Evolutionary conservation across 2,329 filamentous ascomycete species (phyloP), one percentile per base, ranked within the genome.

Genomic region (Paraconiothyrium sp.): DNA sequence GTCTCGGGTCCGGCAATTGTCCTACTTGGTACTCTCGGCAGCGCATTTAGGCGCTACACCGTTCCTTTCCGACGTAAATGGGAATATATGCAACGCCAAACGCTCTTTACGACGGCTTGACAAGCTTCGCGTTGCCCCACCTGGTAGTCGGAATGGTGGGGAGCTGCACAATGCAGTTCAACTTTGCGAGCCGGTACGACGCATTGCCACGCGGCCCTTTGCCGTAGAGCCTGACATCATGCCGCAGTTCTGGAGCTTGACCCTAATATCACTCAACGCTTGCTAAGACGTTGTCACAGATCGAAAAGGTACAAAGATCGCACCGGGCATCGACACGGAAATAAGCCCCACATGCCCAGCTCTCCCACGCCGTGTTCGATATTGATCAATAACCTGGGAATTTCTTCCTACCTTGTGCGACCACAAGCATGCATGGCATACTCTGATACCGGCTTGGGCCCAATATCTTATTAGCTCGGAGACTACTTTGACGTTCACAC

Each of bases 351-450:
- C 66, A 58, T 43, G 54, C 51, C 35, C 47, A 37, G 39, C 32
- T 16, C 16, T 10, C 20, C 24, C 55, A 57, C 50, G 54, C 49
- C 54, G 49, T 61, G 54, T 22, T 62, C 60, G 51, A 71, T 66
- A 68, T 71, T 68, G 54, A 66, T 16, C 64, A 69, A 67, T 68
- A 69, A 67, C 54, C 43, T 54, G 54, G 59, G 59, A 46, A 46
- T 52, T 24, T 37, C 46, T 24, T 35, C 56, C 13, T 57, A 35
- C 30, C 56, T 51, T 58, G 62, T 63, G 48, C 49, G n/a, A 55
- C 58, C 44, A 57, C 34, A 60, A 61, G 49, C 22, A 43, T 62
- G 52, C 56, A 64, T 54, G 30, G 43, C 44, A 32, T 51, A 60
- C 24, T 61, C 34, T 44, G 39, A 6, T 58, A 57, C 52, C 27